phyloP scores from a whole-genome alignment of 441 rosid species.

The Populus tomentosa region DNA sequence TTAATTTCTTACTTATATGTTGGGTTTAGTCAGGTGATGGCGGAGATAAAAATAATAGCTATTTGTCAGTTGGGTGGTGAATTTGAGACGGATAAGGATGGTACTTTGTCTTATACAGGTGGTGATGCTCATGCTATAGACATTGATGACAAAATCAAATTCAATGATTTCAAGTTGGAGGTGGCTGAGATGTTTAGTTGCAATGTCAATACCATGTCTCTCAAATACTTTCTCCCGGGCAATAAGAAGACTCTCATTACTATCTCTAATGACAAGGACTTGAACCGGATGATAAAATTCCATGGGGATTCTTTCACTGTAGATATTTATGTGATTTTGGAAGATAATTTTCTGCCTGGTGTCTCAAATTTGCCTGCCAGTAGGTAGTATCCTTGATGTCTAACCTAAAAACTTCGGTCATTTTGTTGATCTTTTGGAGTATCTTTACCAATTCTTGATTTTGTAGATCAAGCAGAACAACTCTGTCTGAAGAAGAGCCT shows the following conservation, averaged over 20 bases:
- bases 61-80: constrained; percentile 89
- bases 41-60: constrained; percentile 58
- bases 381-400: constrained; percentile 48
- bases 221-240: constrained; percentile 83
- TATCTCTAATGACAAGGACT: constrained; percentile 82
- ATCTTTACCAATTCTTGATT: constrained; percentile 11
- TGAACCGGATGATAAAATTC: constrained; percentile 78
- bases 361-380: constrained; percentile 79
- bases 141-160: constrained; percentile 59
- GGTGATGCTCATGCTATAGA: constrained; percentile 94
- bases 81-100: constrained; percentile 56
- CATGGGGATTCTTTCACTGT: constrained; percentile 48
- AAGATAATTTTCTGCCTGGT: constrained; percentile 53
- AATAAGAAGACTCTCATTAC: constrained; percentile 78
- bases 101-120: constrained; percentile 57
- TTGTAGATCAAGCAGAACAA: constrained; percentile 83
- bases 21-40: constrained; percentile 46
- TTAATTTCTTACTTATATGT: neutral
- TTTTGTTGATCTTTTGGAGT: constrained; percentile 6
- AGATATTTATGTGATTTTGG: constrained; percentile 63
- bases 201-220: constrained; percentile 40
- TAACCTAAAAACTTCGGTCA: neutral
- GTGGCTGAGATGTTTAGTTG: constrained; percentile 85
- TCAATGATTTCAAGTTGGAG: constrained; percentile 60
- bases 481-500: constrained; percentile 62